Conservation (phyloP, 2,329 filamentous ascomycete genomes). For the Dendryphion nanum region DNA sequence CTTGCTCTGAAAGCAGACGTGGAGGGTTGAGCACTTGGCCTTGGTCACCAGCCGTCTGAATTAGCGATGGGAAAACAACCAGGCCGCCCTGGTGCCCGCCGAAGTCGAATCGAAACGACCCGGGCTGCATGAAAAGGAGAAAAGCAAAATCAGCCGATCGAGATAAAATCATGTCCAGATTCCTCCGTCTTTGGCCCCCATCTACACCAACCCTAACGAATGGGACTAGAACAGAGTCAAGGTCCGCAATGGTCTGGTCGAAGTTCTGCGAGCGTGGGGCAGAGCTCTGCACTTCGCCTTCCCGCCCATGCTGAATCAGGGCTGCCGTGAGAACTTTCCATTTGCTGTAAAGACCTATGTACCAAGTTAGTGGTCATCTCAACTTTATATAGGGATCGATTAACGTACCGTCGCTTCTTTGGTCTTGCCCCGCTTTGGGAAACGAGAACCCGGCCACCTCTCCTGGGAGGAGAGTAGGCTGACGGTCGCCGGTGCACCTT, state of each 20-base stretch:
- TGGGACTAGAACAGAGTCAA: slow-evolving; percentile 22
- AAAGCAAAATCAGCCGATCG: slow-evolving; percentile 26
- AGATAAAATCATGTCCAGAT: slow-evolving; percentile 30
- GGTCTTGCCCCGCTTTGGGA: no score
- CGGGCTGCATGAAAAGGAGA: slow-evolving; percentile 31
- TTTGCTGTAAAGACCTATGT: slow-evolving; percentile 18
- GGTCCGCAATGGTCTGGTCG: background rate
- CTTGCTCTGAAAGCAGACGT: no score
- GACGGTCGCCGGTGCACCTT: no score
- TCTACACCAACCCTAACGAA: slow-evolving; percentile 17
- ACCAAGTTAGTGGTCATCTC: no score
- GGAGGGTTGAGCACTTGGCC: background rate
- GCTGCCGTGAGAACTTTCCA: slow-evolving; percentile 24
- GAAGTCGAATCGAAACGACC: slow-evolving; percentile 26
- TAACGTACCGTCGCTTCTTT: no score
- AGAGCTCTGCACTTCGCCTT: background rate
- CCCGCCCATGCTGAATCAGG: slow-evolving; percentile 14
- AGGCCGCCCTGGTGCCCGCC: background rate
- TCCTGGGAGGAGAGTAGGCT: no score
- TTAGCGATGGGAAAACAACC: background rate
- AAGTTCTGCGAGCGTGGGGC: background rate
- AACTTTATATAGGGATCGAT: no score
- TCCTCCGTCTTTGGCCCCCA: slow-evolving; percentile 16
- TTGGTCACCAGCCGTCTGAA: background rate
- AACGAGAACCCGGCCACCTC: no score